Conservation (phyloP, 2,329 filamentous ascomycete species). For the Fusarium robinianum region DNA sequence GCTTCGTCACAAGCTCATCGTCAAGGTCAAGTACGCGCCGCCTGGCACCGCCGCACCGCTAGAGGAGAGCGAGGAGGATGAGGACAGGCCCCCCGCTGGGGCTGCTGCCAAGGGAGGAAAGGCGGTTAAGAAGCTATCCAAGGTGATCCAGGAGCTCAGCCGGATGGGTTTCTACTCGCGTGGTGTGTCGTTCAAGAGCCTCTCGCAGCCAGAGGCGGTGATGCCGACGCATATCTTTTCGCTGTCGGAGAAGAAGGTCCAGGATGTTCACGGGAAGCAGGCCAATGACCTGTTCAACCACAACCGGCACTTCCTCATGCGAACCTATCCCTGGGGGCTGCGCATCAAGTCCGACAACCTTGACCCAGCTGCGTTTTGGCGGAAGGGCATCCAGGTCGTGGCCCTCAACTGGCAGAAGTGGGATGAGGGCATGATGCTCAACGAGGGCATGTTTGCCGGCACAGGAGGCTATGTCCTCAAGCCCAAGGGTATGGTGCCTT, state of each 20-base stretch:
- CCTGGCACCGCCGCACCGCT: conserved; percentile 39
- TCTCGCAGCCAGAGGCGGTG: conserved; percentile 70
- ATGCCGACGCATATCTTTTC: conserved; percentile 74
- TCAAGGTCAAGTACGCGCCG: conserved; percentile 77
- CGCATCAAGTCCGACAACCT: conserved; percentile 85
- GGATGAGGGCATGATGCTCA: conserved; percentile 94
- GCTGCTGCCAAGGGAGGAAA: conserved; percentile 46
- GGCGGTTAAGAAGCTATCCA: conserved; percentile 58
- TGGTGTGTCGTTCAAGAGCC: conserved; percentile 79
- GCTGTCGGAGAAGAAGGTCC: conserved; percentile 66
- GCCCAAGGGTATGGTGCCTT: conserved; percentile 60
- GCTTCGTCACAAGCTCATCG: conserved; percentile 76
- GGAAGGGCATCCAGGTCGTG: conserved; percentile 86
- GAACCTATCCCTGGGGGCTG: conserved; percentile 83
- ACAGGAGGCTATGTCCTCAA: conserved; percentile 87
- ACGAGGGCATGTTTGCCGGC: conserved; percentile 87
- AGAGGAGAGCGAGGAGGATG: conserved; percentile 43
- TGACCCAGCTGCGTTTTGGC: conserved; percentile 84
- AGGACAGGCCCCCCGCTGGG: conserved; percentile 44
- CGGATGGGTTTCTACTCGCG: conserved; percentile 81
- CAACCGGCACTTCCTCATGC: conserved; percentile 82
- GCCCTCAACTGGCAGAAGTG: conserved; percentile 93
- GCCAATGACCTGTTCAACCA: conserved; percentile 70
- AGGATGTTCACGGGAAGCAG: conserved; percentile 60
- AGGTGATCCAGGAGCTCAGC: conserved; percentile 75